A percentile compares a stretch with the other conserved stretches of the same genome.
These are phyloP conservation scores for Exophiala mesophila DNA, from an alignment of 2,329 filamentous ascomycete species.

Conservation along the genomic window DNA sequence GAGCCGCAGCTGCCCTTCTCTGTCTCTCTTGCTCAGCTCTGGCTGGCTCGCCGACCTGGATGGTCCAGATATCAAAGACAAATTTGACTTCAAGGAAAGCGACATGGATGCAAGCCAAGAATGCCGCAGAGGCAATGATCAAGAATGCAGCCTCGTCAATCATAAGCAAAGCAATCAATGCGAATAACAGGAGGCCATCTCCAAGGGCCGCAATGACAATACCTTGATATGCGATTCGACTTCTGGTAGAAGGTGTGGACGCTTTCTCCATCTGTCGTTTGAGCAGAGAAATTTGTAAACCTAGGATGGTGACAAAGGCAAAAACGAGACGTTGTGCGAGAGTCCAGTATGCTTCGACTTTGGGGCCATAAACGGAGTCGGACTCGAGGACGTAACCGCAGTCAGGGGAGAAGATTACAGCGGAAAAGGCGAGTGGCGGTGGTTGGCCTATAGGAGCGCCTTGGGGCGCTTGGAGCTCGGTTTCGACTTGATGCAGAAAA, in stretches of 20 bases:
- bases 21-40: slow-evolving; percentile 39
- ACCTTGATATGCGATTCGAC: slow-evolving; percentile 60
- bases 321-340: slow-evolving; percentile 43
- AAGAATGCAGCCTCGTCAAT: slow-evolving; percentile 53
- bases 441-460: slow-evolving; percentile 50
- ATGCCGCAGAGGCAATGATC: slow-evolving; percentile 52
- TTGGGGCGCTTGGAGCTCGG: slow-evolving; percentile 56
- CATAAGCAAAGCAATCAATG: slow-evolving; percentile 51
- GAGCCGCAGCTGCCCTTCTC: slow-evolving; percentile 15
- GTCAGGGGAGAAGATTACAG: slow-evolving; percentile 60
- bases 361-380: slow-evolving; percentile 47
- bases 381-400: slow-evolving; percentile 62
- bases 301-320: slow-evolving; percentile 49
- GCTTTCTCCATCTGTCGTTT: slow-evolving; percentile 61
- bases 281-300: slow-evolving; percentile 52
- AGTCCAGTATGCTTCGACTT: slow-evolving; percentile 48
- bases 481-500: slow-evolving; percentile 50
- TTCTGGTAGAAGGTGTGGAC: slow-evolving; percentile 60
- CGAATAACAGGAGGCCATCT: slow-evolving; percentile 55
- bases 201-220: slow-evolving; percentile 58
- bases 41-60: slow-evolving; percentile 49
- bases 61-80: slow-evolving; percentile 62
- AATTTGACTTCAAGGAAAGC: slow-evolving; percentile 62
- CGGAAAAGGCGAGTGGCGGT: slow-evolving; percentile 54
- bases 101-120: slow-evolving; percentile 56